phyloP scores from a whole-genome alignment of 2,329 filamentous ascomycete genomes.

The Fusarium solani-melongenae region DNA sequence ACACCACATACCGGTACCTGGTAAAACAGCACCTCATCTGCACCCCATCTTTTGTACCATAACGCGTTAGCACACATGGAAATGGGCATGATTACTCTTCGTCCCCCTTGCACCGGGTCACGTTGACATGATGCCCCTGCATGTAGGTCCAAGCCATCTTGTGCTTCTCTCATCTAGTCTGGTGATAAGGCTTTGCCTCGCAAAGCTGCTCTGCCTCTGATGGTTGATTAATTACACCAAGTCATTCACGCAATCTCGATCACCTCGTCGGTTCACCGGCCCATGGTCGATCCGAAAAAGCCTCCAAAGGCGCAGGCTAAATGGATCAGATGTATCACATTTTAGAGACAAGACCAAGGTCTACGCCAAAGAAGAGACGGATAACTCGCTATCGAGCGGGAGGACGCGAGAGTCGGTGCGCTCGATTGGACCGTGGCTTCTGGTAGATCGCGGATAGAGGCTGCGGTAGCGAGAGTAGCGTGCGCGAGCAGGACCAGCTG shows the following conservation, averaged over 20 bases:
- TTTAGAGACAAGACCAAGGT: conserved; percentile 1
- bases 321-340: conserved; percentile 1
- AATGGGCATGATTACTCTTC: conserved; percentile 6
- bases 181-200: conserved; percentile 22
- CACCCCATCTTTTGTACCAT: conserved; percentile 1
- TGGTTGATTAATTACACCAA: neutral
- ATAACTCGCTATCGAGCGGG: conserved; percentile 25
- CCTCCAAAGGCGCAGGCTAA: neutral
- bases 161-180: conserved; percentile 2
- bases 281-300: conserved; percentile 28
- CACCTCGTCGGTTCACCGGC: neutral
- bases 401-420: conserved; percentile 21
- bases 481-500: conserved; percentile 21
- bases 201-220: neutral
- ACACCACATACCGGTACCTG: neutral
- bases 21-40: conserved; percentile 1
- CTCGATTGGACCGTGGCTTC: conserved; percentile 19
- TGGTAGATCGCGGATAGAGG: conserved; percentile 10
- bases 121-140: conserved; percentile 34
- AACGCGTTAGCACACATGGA: neutral
- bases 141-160: conserved; percentile 21
- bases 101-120: conserved; percentile 30
- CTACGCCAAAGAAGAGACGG: neutral
- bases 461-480: neutral
- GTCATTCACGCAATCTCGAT: conserved; percentile 7